Conservation (phyloP, 2,329 filamentous ascomycete genomes). For the Aspergillus versicolor region DNA sequence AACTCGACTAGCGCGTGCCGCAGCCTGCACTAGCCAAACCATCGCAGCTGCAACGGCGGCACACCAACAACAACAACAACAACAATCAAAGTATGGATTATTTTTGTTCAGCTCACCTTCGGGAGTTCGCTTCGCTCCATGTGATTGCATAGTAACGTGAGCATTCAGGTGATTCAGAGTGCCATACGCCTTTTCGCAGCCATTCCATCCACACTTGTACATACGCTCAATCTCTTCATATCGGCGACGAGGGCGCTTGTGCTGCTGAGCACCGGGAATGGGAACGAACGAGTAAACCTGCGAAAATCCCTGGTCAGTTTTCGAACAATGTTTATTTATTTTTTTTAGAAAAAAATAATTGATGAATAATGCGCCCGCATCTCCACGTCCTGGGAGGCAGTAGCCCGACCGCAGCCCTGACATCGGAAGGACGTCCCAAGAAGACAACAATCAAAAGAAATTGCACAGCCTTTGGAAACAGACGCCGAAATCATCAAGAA, state of each 20-base stretch:
- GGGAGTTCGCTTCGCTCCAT: conserved; percentile 89
- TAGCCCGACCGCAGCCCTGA: conserved; percentile 19
- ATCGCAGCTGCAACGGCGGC: conserved; percentile 33
- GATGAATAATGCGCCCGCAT: conserved; percentile 23
- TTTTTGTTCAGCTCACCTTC: conserved; percentile 69
- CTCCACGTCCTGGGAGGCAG: conserved; percentile 11
- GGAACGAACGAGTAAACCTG: conserved; percentile 97
- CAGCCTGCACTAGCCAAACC: conserved; percentile 40
- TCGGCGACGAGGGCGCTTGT: conserved; percentile 87
- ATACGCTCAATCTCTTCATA: conserved; percentile 99
- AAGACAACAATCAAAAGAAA: conserved; percentile 29
- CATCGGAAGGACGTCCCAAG: conserved; percentile 20
- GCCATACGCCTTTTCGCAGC: conserved; percentile 97
- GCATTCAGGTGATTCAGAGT: conserved; percentile 97
- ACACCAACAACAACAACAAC: conserved; percentile 7
- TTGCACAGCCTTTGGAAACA: conserved; percentile 31
- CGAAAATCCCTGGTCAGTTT: conserved; percentile 31
- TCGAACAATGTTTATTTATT: not conserved
- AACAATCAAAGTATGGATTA: too few relatives aligned
- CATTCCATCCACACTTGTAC: conserved; percentile 99
- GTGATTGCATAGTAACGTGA: conserved; percentile 98
- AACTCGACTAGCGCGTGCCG: conserved; percentile 45
- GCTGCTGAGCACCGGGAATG: conserved; percentile 93
- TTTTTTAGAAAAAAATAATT: conserved; percentile 2
- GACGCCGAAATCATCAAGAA: conserved; percentile 40